Percentiles rank a stretch among this genome's conserved stretches.
These are phyloP conservation scores for Cyamopsis tetragonoloba DNA, from an alignment of 306 rosid species.

Conservation along the genomic window DNA sequence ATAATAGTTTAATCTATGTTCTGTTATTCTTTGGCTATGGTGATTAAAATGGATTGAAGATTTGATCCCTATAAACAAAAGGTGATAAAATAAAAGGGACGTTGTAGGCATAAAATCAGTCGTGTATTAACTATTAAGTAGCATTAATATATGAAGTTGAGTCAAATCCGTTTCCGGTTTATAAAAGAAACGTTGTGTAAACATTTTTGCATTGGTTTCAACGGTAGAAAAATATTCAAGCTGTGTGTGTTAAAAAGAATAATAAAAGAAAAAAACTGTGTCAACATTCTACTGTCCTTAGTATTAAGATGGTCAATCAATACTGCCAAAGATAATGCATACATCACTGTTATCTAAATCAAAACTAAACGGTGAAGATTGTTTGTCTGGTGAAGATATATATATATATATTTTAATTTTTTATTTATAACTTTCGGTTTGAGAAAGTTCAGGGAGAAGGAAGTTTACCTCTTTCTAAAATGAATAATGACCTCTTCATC, in stretches of 20 bases:
- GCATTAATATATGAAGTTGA: neutral
- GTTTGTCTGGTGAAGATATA: too few relatives aligned
- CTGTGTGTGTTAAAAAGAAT: neutral
- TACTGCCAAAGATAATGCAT: too few relatives aligned
- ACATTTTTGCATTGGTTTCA: neutral
- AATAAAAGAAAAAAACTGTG: neutral
- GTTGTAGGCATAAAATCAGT: constrained; percentile 1
- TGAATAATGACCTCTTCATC: too few relatives aligned
- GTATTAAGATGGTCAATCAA: too few relatives aligned
- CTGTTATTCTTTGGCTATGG: neutral
- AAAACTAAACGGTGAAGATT: too few relatives aligned
- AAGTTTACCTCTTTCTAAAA: too few relatives aligned
- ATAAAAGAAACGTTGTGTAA: neutral
- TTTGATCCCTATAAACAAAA: neutral
- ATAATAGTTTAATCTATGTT: neutral
- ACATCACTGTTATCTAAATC: too few relatives aligned
- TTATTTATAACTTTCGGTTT: too few relatives aligned
- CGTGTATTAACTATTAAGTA: neutral
- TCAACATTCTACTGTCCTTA: neutral
- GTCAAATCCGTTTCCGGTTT: neutral
- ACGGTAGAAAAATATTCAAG: neutral
- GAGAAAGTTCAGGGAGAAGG: too few relatives aligned
- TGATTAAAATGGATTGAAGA: neutral
- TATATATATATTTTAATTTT: too few relatives aligned
- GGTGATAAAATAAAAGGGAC: neutral